Evolutionary conservation across 2,329 filamentous ascomycete species (phyloP).

Genomic region (Trichophyton benhamiae): DNA sequence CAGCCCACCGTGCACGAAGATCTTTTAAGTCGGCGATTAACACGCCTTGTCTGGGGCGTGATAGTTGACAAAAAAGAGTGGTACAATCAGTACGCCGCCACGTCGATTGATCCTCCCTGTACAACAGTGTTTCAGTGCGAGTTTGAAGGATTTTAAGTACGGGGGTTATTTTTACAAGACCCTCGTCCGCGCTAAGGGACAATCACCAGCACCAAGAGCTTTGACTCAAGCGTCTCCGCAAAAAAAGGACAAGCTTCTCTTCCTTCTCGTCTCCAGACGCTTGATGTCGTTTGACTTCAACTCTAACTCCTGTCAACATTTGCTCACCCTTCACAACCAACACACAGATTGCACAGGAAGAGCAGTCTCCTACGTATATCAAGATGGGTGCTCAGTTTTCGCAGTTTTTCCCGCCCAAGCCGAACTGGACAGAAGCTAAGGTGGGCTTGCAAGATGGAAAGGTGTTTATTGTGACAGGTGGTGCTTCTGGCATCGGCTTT

Average conservation of each 20-base stretch:
- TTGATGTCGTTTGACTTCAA: neutral
- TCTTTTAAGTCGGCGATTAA: too few relatives aligned
- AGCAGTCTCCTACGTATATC: neutral
- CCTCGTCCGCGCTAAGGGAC: neutral
- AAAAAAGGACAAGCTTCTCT: neutral
- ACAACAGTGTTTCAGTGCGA: neutral
- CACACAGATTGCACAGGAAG: neutral
- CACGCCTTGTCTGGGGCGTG: too few relatives aligned
- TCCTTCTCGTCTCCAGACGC: neutral
- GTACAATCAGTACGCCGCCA: too few relatives aligned
- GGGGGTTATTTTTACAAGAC: neutral
- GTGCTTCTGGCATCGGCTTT: slow-evolving; percentile 30
- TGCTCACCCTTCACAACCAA: neutral
- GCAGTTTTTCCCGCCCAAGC: slow-evolving; percentile 13
- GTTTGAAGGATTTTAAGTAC: neutral
- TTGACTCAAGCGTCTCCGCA: neutral
- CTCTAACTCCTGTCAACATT: neutral
- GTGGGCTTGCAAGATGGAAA: slow-evolving; percentile 16
- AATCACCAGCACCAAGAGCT: neutral
- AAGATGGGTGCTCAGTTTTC: slow-evolving; percentile 4
- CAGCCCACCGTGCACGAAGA: too few relatives aligned
- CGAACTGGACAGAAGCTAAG: slow-evolving; percentile 15
- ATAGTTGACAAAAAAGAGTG: too few relatives aligned
- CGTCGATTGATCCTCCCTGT: neutral
- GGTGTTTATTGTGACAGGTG: slow-evolving; percentile 31